phyloP scores from a whole-genome alignment of 495 filamentous ascomycete species.

The Astrocystis sublimbata region DNA sequence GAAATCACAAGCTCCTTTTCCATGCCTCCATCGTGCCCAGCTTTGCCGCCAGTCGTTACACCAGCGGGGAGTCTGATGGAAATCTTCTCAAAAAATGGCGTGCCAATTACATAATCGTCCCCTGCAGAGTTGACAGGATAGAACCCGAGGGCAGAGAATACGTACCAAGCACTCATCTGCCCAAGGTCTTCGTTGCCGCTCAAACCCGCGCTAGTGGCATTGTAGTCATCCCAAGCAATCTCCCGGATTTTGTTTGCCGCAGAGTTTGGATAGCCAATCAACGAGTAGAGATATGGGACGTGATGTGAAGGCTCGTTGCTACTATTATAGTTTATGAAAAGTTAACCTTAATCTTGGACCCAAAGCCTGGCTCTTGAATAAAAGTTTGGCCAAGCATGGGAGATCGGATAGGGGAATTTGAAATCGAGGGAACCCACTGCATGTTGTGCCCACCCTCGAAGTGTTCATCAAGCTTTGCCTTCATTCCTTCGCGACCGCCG shows the following conservation, averaged over 20 bases:
- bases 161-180: constrained; percentile 40
- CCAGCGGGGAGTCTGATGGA: constrained; percentile 23
- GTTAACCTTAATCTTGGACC: too few species aligned
- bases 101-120: constrained; percentile 31
- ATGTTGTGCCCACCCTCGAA: constrained; percentile 36
- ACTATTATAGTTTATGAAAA: too few species aligned
- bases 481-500: constrained; percentile 28
- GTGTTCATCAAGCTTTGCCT: constrained; percentile 32
- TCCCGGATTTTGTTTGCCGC: constrained; percentile 26
- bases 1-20: constrained; percentile 28
- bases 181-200: constrained; percentile 36
- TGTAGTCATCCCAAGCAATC: constrained; percentile 33
- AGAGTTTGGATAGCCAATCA: constrained; percentile 28
- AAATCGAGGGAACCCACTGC: too few species aligned
- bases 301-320: constrained; percentile 37
- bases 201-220: constrained; percentile 32
- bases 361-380: too few species aligned
- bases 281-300: constrained; percentile 35
- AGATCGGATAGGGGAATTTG: too few species aligned
- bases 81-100: constrained; percentile 36
- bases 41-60: constrained; percentile 24
- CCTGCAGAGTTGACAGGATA: constrained; percentile 33
- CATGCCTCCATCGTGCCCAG: neutral
- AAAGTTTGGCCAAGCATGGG: too few species aligned
- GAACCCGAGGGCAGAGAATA: constrained; percentile 35